A percentile compares a stretch with the other conserved stretches of the same genome.
phyloP scores from a whole-genome alignment of 768 basidiomycete genomes.

The Pleurotus ostreatus region DNA sequence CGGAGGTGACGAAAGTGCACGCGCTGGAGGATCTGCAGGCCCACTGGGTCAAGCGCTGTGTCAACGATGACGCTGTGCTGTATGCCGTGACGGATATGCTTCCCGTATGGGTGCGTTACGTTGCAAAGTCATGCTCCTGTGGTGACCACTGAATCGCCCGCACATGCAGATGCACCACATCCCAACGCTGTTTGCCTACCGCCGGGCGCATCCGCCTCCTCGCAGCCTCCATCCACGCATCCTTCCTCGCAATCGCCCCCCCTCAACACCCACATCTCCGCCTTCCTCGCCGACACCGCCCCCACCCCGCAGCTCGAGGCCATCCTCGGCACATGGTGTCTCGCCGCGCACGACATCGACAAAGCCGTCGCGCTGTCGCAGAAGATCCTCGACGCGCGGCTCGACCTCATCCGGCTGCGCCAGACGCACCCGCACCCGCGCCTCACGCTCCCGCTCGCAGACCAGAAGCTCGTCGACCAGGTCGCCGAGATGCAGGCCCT shows the following conservation, averaged over 20 bases:
- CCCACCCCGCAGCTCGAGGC: constrained; percentile 47
- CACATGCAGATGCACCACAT: constrained; percentile 71
- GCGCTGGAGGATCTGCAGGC: constrained; percentile 81
- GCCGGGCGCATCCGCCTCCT: constrained; percentile 69
- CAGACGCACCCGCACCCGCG: constrained; percentile 79
- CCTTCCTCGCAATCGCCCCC: constrained; percentile 54
- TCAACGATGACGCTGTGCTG: constrained; percentile 31
- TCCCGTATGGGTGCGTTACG: constrained; percentile 81
- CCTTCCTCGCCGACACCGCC: constrained; percentile 45
- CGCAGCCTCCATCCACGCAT: constrained; percentile 56
- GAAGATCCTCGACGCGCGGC: constrained; percentile 79
- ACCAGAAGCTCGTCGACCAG: constrained; percentile 69
- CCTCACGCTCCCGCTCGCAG: constrained; percentile 71
- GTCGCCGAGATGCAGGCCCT: constrained; percentile 74
- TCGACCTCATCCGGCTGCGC: constrained; percentile 74
- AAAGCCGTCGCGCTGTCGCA: constrained; percentile 63
- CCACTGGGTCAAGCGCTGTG: constrained; percentile 58
- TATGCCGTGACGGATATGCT: constrained; percentile 54
- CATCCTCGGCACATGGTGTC: constrained; percentile 69
- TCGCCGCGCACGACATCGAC: constrained; percentile 71
- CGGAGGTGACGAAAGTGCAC: constrained; percentile 74
- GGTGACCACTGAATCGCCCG: not conserved
- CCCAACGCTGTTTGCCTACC: constrained; percentile 76
- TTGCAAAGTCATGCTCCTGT: constrained; percentile 11
- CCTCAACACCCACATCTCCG: constrained; percentile 44